Evolutionary conservation across 495 filamentous ascomycete genomes (phyloP).

Genomic region (Barbatosphaeria neglecta): DNA sequence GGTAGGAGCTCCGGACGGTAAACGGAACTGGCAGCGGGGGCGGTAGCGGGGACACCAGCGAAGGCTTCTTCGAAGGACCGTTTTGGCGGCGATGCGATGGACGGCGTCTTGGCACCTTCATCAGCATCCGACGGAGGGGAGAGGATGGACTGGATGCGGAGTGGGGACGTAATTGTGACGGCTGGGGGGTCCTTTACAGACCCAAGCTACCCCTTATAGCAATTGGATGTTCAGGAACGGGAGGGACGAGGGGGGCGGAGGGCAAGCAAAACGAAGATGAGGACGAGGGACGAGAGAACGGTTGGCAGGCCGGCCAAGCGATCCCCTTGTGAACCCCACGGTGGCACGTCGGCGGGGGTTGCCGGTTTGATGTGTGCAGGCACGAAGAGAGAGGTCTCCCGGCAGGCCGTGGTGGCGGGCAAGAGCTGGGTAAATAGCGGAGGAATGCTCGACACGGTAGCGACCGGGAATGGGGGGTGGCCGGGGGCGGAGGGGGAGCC

Average conservation of each 20-base stretch:
- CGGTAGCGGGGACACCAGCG: too few species aligned
- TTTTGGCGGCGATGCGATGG: conserved; percentile 19
- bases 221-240: not conserved
- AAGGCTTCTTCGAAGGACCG: conserved; percentile 25
- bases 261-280: too few species aligned
- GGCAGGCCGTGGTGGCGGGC: not conserved
- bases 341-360: not conserved
- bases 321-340: not conserved
- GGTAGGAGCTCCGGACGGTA: not conserved
- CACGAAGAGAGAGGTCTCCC: not conserved
- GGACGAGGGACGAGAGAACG: not conserved
- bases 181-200: conserved; percentile 23
- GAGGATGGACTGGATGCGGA: conserved; percentile 38
- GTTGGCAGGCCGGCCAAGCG: not conserved
- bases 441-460: not conserved
- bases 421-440: not conserved
- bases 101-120: conserved; percentile 17
- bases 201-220: conserved; percentile 6
- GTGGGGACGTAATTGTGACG: conserved; percentile 38
- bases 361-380: not conserved
- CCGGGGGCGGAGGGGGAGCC: not conserved
- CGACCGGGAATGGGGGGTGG: too few species aligned
- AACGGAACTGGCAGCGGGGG: conserved; percentile 11
- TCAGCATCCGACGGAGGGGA: conserved; percentile 28
- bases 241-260: not conserved